Evolutionary conservation across 2,329 filamentous ascomycete genomes (phyloP).

Genomic region (Paramyrothecium sp.): DNA sequence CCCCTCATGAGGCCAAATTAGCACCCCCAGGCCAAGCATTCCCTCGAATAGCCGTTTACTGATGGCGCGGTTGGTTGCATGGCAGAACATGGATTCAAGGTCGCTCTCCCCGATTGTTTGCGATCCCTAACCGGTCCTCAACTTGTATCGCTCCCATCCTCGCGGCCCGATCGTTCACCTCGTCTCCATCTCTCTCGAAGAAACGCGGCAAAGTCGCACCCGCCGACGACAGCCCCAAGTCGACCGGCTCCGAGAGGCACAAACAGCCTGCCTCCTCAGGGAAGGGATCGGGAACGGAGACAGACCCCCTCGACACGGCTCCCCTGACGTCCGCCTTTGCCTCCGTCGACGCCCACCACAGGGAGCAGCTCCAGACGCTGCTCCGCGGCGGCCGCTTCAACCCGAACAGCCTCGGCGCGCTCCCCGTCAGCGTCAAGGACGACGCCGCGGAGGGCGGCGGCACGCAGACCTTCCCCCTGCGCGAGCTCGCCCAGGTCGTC

Average conservation of each 20-base stretch:
- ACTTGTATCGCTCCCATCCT: background rate
- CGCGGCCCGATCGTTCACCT: constrained; percentile 25
- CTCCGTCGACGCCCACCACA: constrained; percentile 40
- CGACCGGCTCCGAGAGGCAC: constrained; percentile 5
- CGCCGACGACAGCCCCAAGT: constrained; percentile 25
- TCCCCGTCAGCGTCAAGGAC: constrained; percentile 37
- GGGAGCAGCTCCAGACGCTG: constrained; percentile 38
- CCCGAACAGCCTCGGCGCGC: constrained; percentile 44
- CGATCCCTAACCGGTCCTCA: background rate
- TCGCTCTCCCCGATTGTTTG: no score
- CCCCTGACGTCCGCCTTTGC: constrained; percentile 44
- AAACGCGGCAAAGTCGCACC: constrained; percentile 33
- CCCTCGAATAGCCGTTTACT: no score
- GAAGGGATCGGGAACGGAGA: constrained; percentile 26
- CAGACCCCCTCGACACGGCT: constrained; percentile 47
- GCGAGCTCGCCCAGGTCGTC: constrained; percentile 54
- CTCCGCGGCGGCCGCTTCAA: constrained; percentile 50
- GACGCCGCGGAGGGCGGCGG: constrained; percentile 18
- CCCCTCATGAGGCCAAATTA: no score
- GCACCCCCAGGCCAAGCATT: no score
- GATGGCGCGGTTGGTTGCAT: no score
- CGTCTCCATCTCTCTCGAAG: constrained; percentile 27
- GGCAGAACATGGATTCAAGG: no score
- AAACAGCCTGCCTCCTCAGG: constrained; percentile 15
- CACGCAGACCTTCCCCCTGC: constrained; percentile 42